Evolutionary conservation across 345 rosid genomes (phyloP).

Genomic region (Excoecaria agallocha): DNA sequence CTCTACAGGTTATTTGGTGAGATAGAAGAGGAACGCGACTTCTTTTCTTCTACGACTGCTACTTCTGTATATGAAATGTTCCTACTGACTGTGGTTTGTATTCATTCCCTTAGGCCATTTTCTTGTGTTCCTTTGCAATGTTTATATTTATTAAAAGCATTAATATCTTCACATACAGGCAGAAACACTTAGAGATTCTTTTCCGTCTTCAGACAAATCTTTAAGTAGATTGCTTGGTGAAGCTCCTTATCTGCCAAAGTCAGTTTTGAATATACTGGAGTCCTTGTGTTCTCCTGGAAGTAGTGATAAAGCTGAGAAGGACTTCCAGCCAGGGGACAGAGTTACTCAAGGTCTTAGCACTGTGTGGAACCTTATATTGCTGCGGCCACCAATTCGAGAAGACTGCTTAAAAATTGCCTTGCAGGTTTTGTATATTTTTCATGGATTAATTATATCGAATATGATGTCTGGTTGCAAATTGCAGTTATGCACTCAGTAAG

Average conservation of each 20-base stretch:
- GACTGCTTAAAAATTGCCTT: slow-evolving; percentile 86
- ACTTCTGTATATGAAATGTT: slow-evolving; percentile 83
- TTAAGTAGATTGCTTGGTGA: slow-evolving; percentile 87
- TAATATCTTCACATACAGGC: slow-evolving; percentile 50
- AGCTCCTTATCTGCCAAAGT: slow-evolving; percentile 82
- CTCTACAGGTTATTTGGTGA: slow-evolving; percentile 90
- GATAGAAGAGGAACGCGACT: slow-evolving; percentile 94
- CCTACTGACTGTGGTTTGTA: slow-evolving; percentile 73
- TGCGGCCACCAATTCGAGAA: slow-evolving; percentile 79
- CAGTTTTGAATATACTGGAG: slow-evolving; percentile 77
- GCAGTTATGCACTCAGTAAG: background rate
- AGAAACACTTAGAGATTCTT: slow-evolving; percentile 86
- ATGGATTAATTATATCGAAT: background rate
- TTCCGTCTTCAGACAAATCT: slow-evolving; percentile 98
- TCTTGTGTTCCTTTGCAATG: slow-evolving; percentile 12
- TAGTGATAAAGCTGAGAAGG: slow-evolving; percentile 56
- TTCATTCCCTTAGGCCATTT: slow-evolving; percentile 16
- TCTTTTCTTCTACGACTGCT: slow-evolving; percentile 88
- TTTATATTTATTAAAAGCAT: background rate
- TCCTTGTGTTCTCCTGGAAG: slow-evolving; percentile 74
- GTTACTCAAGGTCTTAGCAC: slow-evolving; percentile 97
- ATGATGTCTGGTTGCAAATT: background rate
- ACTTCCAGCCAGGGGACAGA: slow-evolving; percentile 77
- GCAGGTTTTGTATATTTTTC: slow-evolving; percentile 55
- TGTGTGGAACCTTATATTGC: slow-evolving; percentile 84